A percentile compares a stretch with the other conserved stretches of the same genome.
Conservation (phyloP, 2,329 filamentous ascomycete genomes). For the Fusarium sp. region DNA sequence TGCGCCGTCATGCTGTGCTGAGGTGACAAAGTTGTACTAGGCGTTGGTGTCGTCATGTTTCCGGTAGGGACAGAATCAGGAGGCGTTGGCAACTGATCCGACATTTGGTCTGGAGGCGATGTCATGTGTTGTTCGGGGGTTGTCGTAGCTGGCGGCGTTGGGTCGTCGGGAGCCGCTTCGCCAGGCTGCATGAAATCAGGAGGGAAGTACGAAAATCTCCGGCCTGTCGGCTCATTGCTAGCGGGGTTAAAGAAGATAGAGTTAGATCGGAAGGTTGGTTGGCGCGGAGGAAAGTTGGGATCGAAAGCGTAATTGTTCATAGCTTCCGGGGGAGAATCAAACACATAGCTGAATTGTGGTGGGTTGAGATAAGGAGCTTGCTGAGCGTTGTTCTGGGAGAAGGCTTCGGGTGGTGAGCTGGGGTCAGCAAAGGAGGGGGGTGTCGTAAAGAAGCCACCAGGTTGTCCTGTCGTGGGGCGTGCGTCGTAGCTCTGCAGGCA, state of each 20-base stretch:
- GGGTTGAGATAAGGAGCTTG: slow-evolving; percentile 61
- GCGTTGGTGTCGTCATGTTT: slow-evolving; percentile 50
- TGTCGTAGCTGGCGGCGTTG: slow-evolving; percentile 52
- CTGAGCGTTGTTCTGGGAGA: slow-evolving; percentile 49
- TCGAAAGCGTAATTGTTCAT: slow-evolving; percentile 64
- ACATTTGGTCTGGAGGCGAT: slow-evolving; percentile 50
- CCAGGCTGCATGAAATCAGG: slow-evolving; percentile 64
- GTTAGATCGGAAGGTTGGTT: slow-evolving; percentile 75
- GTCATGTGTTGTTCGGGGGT: slow-evolving; percentile 49
- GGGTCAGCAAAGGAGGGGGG: slow-evolving; percentile 52
- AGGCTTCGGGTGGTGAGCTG: slow-evolving; percentile 53
- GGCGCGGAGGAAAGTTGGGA: slow-evolving; percentile 59
- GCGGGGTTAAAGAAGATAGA: slow-evolving; percentile 76
- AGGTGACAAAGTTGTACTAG: slow-evolving; percentile 58
- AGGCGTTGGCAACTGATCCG: slow-evolving; percentile 59
- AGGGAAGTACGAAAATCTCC: slow-evolving; percentile 76
- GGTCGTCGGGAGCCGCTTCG: slow-evolving; percentile 54
- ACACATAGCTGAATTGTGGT: slow-evolving; percentile 72
- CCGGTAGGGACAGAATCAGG: slow-evolving; percentile 59
- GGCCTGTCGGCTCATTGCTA: slow-evolving; percentile 67
- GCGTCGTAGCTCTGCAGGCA: slow-evolving; percentile 90
- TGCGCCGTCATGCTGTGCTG: slow-evolving; percentile 53
- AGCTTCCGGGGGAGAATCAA: slow-evolving; percentile 70
- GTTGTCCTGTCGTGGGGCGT: slow-evolving; percentile 51
- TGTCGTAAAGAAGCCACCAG: slow-evolving; percentile 53